Evolutionary conservation across 768 basidiomycete genomes (phyloP).

Genomic region (Calocera cornea): DNA sequence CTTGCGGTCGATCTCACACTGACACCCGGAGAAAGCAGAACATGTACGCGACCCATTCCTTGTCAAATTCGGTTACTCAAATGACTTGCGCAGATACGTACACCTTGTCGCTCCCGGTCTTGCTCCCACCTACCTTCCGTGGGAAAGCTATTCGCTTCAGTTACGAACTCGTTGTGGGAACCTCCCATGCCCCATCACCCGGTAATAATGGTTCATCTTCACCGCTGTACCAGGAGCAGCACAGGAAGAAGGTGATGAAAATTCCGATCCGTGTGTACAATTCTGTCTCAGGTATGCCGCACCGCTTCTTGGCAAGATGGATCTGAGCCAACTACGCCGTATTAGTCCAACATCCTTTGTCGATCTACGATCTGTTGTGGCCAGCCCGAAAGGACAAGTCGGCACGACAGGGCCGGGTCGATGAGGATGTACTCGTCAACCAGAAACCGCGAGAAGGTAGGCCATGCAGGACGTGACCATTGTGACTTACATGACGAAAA

Average conservation of each 20-base stretch:
- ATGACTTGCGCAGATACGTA: constrained; percentile 51
- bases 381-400: not conserved
- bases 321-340: constrained; percentile 6
- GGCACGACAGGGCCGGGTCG: not conserved
- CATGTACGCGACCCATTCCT: constrained; percentile 42
- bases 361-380: not conserved
- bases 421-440: not conserved
- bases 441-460: not conserved
- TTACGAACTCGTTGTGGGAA: constrained; percentile 81
- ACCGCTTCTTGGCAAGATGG: not conserved
- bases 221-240: constrained; percentile 22
- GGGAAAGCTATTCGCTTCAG: constrained; percentile 75
- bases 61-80: not conserved
- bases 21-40: constrained; percentile 68
- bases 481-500: not conserved
- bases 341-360: not conserved
- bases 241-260: constrained; percentile 55
- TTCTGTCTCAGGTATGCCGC: constrained; percentile 54
- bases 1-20: constrained; percentile 76
- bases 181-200: constrained; percentile 47
- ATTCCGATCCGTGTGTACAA: constrained; percentile 88
- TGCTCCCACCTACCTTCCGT: constrained; percentile 79
- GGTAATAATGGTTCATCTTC: constrained; percentile 18
- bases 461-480: not conserved
- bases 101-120: constrained; percentile 54